Percentiles rank a stretch among this genome's conserved stretches.
These are phyloP conservation scores for Tolypocladium cylindrosporum DNA, from an alignment of 2,329 filamentous ascomycete genomes.

Conservation along the genomic window DNA sequence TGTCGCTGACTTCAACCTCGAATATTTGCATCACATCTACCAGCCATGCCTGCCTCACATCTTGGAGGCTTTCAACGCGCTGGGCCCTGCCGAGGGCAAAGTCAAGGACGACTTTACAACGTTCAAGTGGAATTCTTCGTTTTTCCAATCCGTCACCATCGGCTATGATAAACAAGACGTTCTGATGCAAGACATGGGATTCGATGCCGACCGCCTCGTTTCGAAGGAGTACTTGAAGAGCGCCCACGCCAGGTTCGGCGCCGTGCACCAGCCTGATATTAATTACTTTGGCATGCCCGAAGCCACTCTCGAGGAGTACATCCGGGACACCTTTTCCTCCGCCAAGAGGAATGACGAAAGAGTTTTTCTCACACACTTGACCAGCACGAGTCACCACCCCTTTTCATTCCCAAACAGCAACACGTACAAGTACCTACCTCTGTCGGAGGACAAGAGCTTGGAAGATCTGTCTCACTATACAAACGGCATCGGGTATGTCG, in stretches of 20 bases:
- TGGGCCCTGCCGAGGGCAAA: neutral
- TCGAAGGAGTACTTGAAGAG: conserved; percentile 18
- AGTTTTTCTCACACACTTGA: conserved; percentile 23
- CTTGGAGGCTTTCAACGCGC: neutral
- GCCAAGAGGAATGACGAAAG: conserved; percentile 20
- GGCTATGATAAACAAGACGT: conserved; percentile 21
- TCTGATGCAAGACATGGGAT: conserved; percentile 21
- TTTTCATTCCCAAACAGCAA: conserved; percentile 15
- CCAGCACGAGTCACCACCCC: conserved; percentile 24
- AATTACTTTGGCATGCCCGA: conserved; percentile 25
- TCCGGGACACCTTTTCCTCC: conserved; percentile 17
- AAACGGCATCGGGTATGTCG: conserved; percentile 21
- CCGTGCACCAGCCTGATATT: conserved; percentile 15
- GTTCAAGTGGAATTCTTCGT: conserved; percentile 20
- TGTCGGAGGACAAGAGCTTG: conserved; percentile 12
- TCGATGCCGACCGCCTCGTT: conserved; percentile 12
- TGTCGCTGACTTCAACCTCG: neutral
- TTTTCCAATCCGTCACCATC: conserved; percentile 21
- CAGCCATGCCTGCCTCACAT: neutral
- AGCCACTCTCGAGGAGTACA: conserved; percentile 17
- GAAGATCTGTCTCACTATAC: conserved; percentile 21
- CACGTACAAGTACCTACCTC: conserved; percentile 14
- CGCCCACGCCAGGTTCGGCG: conserved; percentile 16
- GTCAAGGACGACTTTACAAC: conserved; percentile 9
- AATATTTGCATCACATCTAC: neutral